Evolutionary conservation across 2,329 filamentous ascomycete genomes (phyloP), one percentile per base, ranked within the genome.

Genomic region (Aureobasidium sp.): DNA sequence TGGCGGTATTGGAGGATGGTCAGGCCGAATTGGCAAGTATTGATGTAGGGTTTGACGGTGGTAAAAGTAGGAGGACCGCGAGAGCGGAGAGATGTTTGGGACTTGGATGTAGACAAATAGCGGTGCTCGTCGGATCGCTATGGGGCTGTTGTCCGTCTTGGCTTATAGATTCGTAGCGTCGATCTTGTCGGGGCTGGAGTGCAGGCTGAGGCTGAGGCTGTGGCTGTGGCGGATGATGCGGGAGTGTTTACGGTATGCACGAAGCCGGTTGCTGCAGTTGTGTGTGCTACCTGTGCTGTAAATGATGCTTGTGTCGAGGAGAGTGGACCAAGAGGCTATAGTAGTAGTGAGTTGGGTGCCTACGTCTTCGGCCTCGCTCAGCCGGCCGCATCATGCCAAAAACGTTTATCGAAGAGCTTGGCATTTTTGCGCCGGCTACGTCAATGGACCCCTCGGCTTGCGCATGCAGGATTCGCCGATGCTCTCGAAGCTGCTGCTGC

Each of bases 1-100:
- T 74, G 67, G 67, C 65, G 68, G 27, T 44, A 6, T 26, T 58
- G 15, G 42, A 2, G 26, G 37, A 39, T 20, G 36, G 26, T 53
- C 36, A 44, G 58, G 58, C 58, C 44, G 58, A n/a, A 34, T 12
- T 44, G 50, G 32, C 39, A 20, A 37, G 20, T 13, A 15, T 20
- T 20, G 34, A 15, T 17, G 7, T 37, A 29, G 20, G n/a, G 26
- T 8, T 32, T 13, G 10, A 13, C 12, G 39, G 6, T 36, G 32
- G 32, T 42, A 32, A 27, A 37, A 44, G 52, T 34, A 55, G 52
- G 52, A 55, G 52, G 12, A 27, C 37, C 13, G 34, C 27, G 29
- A 27, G 41, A 26, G 41, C 20, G 51, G 13, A 29, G n/a, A 29
- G 13, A 13, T 3, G 26, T 8, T 13, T n/a, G 7, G 9, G 32